Evolutionary conservation across 2,329 filamentous ascomycete species (phyloP), one percentile per base, ranked within the genome.

Genomic region (Apiospora kogelbergensis): DNA sequence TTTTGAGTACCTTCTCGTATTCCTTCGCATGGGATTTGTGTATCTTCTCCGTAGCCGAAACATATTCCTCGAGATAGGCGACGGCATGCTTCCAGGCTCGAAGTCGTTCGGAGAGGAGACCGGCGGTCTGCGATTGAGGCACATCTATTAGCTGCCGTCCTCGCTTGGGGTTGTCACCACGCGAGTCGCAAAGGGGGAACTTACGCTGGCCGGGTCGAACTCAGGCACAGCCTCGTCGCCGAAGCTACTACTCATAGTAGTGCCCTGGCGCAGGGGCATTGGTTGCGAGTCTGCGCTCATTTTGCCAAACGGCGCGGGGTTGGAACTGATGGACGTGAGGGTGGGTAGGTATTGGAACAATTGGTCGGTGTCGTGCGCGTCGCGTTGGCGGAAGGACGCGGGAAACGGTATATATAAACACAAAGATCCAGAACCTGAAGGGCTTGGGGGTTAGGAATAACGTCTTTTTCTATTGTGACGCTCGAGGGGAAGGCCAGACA

Each of bases 71-170:
- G 64, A 99, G 86, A 78, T 97, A 95, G 68, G 86, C 93, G 71
- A 94, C 93, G 71, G 95, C 93, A 80, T 98, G 95, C 80, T 98
- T 98, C 94, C 94, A 99, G 63, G 96, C 96, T 76, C 93, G 92
- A 71, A 99, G 86, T 73, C 96, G 90, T 84, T 98, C 94, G 68
- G 91, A 86, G 72, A 99, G 91, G 65, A 98, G 87, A 48, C 88
- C 90, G n/a, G 91, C 90, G 26, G 92, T 93, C 91, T 93, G 72
- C 24, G 67, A 24, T 60, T 53, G 17, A 63, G 33, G 65, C 9
- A 45, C 17, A 20, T 5, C n/a, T 46, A 57, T 72, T 63, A 71
- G 71, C 63, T 40, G 67, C 65, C 46, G 17, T 42, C 24, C 41
- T 42, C 15, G 41, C 24, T 30, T 33, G 24, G 20, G n/a, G 24